Conservation (phyloP, 441 rosid species). For the Eutrema salsugineum region DNA sequence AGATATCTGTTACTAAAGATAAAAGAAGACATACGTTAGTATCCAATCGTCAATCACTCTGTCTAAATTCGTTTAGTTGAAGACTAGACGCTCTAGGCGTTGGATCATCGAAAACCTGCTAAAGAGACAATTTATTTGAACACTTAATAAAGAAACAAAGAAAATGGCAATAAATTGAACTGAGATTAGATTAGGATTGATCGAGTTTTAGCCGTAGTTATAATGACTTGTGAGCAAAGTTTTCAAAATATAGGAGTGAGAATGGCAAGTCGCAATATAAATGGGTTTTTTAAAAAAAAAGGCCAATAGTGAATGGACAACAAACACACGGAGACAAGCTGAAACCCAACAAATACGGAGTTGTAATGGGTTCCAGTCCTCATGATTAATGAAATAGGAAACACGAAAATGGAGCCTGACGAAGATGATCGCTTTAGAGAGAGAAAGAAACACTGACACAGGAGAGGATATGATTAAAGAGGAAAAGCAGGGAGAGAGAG, state of each 20-base stretch:
- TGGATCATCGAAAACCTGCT: neutral
- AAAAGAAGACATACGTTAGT: no score
- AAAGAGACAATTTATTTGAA: neutral
- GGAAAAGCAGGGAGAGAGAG: slow-evolving; percentile 13
- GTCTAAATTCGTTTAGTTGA: neutral
- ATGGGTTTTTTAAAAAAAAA: neutral
- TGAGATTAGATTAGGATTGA: neutral
- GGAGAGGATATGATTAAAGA: slow-evolving; percentile 13
- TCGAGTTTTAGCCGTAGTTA: neutral
- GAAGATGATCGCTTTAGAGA: slow-evolving; percentile 10
- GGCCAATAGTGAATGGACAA: slow-evolving; percentile 21
- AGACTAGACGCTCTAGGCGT: neutral
- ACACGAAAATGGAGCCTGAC: slow-evolving; percentile 22
- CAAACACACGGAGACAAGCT: slow-evolving; percentile 19
- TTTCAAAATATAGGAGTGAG: neutral
- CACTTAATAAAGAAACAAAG: neutral
- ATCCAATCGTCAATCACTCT: neutral
- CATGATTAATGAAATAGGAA: slow-evolving; percentile 6
- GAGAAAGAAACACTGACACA: slow-evolving; percentile 21
- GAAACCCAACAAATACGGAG: slow-evolving; percentile 18
- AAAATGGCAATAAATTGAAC: neutral
- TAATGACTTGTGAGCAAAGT: neutral
- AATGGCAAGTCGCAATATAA: neutral
- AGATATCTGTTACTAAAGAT: no score
- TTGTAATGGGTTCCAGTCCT: slow-evolving; percentile 22